Base-by-base conservation (phyloP, 2,329 filamentous ascomycete genomes). In the Colletotrichum limetticola region DNA sequence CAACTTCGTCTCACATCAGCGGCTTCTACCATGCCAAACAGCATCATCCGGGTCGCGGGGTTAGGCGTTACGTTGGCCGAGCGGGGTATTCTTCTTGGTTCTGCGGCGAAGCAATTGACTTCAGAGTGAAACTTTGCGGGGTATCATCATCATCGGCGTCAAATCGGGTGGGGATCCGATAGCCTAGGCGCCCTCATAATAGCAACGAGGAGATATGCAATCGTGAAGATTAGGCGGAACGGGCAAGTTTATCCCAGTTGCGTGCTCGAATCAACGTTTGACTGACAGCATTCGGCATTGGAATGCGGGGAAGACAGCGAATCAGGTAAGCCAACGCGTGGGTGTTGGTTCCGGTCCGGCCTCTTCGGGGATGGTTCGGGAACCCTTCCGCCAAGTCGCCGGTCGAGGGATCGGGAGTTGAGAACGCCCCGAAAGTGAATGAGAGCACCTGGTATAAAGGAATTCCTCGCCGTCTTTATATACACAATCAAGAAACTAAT, bases 361-460 rank as follows among this genome's bases (percentile, higher is more conserved):
- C 22, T 69, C 14, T 72, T 72, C 66, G 66, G 70, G 66, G 66
- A 69, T 69, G 59, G 30, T 49, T 72, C 66, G 66, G 70, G 46
- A 59, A 72, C 19, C 46, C 59, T 46, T n/a, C 60, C 32, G 59
- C 60, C 70, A 69, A 72, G 46, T 42, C 9, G 14, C 52, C 24
- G 52, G 52, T 46, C 62, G 12, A 52, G 42, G 22, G 26, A 37
- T 72, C 42, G 59, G 59, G 59, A 64, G 59, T 69, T 64, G 32
- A 46, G 37, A 49, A 16, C 42, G 19, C 8, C 7, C 37, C 30
- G 12, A 30, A 14, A 32, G 2, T 49, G 16, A 28, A 9, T n/a
- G 2, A 46, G 8, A 22, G 12, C 2, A 8, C 8, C 5, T 32
- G 22, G 19, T 59, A 70, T 72, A 70, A 65, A 57, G 28, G 9